phyloP scores from a whole-genome alignment of 257 asterid species.

The Fraxinus americana region DNA sequence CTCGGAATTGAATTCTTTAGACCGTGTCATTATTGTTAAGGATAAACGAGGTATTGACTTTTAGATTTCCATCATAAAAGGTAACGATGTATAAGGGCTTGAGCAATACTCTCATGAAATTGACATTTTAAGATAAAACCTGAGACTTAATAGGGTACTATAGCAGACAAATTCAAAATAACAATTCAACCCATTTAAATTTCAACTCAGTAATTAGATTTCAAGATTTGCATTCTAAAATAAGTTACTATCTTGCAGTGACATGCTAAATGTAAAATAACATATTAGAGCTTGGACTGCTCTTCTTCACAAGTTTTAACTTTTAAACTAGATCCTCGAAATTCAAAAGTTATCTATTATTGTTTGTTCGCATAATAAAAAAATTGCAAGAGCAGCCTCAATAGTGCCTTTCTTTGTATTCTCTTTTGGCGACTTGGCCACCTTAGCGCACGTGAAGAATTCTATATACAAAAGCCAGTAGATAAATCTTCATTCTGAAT shows the following conservation, averaged over 20 bases:
- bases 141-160: no score
- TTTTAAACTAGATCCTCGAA: background rate
- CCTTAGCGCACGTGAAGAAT: background rate
- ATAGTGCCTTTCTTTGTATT: background rate
- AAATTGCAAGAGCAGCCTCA: background rate
- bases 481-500: background rate
- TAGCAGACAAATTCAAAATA: background rate
- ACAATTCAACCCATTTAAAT: no score
- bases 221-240: background rate
- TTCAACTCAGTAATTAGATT: background rate
- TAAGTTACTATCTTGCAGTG: no score
- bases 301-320: background rate
- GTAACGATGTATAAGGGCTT: background rate
- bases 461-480: background rate
- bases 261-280: no score
- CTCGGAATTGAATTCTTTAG: background rate
- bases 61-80: background rate
- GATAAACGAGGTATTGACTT: background rate
- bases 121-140: no score
- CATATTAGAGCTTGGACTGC: background rate
- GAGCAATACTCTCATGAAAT: background rate
- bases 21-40: background rate
- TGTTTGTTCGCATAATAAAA: background rate
- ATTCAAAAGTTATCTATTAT: background rate
- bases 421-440: background rate